Conservation (phyloP, 768 basidiomycete species). For the Pisolithus sp. region DNA sequence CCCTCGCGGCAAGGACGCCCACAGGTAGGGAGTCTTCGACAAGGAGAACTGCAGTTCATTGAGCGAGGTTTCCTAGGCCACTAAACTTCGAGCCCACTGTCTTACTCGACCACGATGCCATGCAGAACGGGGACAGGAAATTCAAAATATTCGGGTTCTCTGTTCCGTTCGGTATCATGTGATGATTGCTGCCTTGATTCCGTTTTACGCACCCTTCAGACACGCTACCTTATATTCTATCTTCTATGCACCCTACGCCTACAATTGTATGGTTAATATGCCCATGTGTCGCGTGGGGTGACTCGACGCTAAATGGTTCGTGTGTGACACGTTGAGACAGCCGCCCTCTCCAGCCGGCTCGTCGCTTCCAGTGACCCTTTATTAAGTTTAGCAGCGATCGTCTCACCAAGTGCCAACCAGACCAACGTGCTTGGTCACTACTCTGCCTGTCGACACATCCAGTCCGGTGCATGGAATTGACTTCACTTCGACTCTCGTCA, state of each 20-base stretch:
- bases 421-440: not conserved
- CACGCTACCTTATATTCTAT: not conserved
- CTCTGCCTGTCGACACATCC: not conserved
- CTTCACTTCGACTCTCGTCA: conserved; percentile 7
- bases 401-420: not conserved
- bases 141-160: conserved; percentile 9
- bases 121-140: conserved; percentile 2
- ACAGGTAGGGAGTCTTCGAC: conserved; percentile 10
- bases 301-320: not conserved
- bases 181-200: not conserved
- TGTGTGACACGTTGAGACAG: not conserved
- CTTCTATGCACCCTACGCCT: not conserved
- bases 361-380: not conserved
- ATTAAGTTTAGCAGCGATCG: not conserved
- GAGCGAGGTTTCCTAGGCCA: conserved; percentile 13
- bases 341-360: not conserved
- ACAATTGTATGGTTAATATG: no score
- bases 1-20: conserved; percentile 10
- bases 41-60: not conserved
- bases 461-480: conserved; percentile 24
- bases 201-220: not conserved
- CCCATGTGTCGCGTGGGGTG: not conserved
- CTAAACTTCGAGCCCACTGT: conserved; percentile 22
- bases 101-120: conserved; percentile 15
- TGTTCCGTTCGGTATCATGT: conserved; percentile 17